These are phyloP conservation scores for Plicaturopsis crispa DNA, from an alignment of 768 basidiomycete genomes.

Conservation along the genomic window DNA sequence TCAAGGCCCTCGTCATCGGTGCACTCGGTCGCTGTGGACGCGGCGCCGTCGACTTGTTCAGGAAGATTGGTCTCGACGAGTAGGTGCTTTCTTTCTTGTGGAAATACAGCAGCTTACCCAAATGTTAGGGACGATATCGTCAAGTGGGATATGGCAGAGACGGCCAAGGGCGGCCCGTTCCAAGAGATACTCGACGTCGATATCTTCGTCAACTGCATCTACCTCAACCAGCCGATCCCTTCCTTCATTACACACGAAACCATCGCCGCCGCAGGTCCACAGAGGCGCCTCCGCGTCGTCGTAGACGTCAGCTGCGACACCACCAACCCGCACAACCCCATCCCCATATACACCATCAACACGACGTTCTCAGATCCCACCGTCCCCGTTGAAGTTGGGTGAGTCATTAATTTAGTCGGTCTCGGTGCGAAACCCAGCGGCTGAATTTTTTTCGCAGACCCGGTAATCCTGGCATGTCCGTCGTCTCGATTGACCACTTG, in stretches of 20 bases:
- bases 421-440: slow-evolving; percentile 4
- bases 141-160: slow-evolving; percentile 98
- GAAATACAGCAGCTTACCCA: slow-evolving; percentile 2
- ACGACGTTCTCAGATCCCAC: slow-evolving; percentile 93
- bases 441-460: slow-evolving; percentile 28
- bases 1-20: slow-evolving; percentile 91
- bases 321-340: slow-evolving; percentile 96
- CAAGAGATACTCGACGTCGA: slow-evolving; percentile 93
- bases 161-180: slow-evolving; percentile 95
- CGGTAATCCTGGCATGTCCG: slow-evolving; percentile 63
- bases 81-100: slow-evolving; percentile 30
- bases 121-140: slow-evolving; percentile 73
- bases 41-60: slow-evolving; percentile 92
- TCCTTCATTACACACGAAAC: slow-evolving; percentile 71
- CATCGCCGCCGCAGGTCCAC: slow-evolving; percentile 62
- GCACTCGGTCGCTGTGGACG: slow-evolving; percentile 92
- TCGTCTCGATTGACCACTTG: slow-evolving; percentile 95
- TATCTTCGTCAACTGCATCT: slow-evolving; percentile 99
- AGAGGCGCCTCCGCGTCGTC: slow-evolving; percentile 67
- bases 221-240: slow-evolving; percentile 80
- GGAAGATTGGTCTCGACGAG: slow-evolving; percentile 94
- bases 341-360: slow-evolving; percentile 91
- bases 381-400: slow-evolving; percentile 79
- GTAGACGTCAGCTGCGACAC: slow-evolving; percentile 99
- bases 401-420: slow-evolving; percentile 22